phyloP scores from a whole-genome alignment of 768 basidiomycete genomes.

The Xerocomus brunneocitrinus region DNA sequence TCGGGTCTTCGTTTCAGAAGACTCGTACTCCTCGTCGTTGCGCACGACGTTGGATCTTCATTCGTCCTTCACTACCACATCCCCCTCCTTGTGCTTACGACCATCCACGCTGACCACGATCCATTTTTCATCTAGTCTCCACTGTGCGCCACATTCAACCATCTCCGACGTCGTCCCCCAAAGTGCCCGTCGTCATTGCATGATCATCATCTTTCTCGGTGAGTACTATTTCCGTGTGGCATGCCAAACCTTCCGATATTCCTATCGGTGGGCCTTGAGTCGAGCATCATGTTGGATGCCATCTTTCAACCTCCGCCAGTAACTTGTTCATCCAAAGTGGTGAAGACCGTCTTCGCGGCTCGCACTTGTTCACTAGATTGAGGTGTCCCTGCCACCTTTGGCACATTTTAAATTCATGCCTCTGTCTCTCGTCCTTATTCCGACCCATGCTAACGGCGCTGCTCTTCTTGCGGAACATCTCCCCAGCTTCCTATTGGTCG shows the following conservation, averaged over 20 bases:
- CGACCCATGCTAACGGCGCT: slow-evolving; percentile 20
- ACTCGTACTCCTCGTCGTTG: slow-evolving; percentile 22
- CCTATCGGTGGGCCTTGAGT: not conserved
- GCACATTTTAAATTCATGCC: slow-evolving; percentile 4
- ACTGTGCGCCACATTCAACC: slow-evolving; percentile 30
- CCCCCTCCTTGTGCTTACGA: slow-evolving; percentile 28
- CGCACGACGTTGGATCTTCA: slow-evolving; percentile 17
- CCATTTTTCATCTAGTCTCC: slow-evolving; percentile 26
- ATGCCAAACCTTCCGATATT: slow-evolving; percentile 2
- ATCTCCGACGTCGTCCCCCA: slow-evolving; percentile 35
- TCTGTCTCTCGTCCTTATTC: slow-evolving; percentile 2
- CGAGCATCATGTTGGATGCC: slow-evolving; percentile 7
- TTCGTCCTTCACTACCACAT: slow-evolving; percentile 19
- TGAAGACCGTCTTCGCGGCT: not conserved
- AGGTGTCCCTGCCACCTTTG: not conserved
- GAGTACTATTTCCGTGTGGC: slow-evolving; percentile 24
- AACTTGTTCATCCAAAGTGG: slow-evolving; percentile 5
- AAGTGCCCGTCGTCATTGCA: slow-evolving; percentile 34
- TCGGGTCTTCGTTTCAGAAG: slow-evolving; percentile 24
- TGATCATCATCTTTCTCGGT: slow-evolving; percentile 37
- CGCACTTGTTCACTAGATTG: not conserved
- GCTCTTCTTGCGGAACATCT: slow-evolving; percentile 19
- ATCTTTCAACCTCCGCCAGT: slow-evolving; percentile 11
- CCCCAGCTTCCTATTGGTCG: slow-evolving; percentile 42
- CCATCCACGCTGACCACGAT: slow-evolving; percentile 39